phyloP scores from a whole-genome alignment of 2,329 filamentous ascomycete genomes.

The Colletotrichum eleusines region DNA sequence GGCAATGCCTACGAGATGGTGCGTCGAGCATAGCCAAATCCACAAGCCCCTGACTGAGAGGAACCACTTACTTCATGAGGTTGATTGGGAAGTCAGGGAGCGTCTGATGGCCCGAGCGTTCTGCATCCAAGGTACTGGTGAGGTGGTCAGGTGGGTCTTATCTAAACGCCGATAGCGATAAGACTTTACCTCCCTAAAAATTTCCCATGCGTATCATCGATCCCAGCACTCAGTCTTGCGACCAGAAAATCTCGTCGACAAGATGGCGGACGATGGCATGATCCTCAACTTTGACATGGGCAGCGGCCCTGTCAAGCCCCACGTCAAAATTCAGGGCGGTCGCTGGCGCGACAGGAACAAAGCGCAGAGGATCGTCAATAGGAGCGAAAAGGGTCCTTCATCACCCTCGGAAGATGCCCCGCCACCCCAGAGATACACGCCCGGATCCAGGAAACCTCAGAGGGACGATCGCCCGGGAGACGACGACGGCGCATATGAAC shows the following conservation, averaged over 20 bases:
- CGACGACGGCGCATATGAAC: slow-evolving; percentile 46
- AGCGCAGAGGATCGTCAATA: slow-evolving; percentile 74
- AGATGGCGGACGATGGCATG: slow-evolving; percentile 95
- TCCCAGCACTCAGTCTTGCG: slow-evolving; percentile 14
- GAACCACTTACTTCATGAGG: background rate
- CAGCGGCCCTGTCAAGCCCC: slow-evolving; percentile 72
- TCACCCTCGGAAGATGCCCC: slow-evolving; percentile 43
- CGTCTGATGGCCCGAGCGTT: background rate
- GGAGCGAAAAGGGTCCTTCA: slow-evolving; percentile 47
- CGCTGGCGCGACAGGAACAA: slow-evolving; percentile 90
- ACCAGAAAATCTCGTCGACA: slow-evolving; percentile 36
- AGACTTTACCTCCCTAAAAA: slow-evolving; percentile 32
- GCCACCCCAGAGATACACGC: slow-evolving; percentile 29
- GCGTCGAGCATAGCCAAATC: background rate
- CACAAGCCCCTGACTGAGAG: background rate
- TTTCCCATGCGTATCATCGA: slow-evolving; percentile 18
- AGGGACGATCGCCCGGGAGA: slow-evolving; percentile 46
- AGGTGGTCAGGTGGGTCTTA: slow-evolving; percentile 4
- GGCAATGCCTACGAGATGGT: background rate
- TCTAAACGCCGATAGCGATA: slow-evolving; percentile 39
- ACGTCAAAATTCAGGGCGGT: slow-evolving; percentile 85
- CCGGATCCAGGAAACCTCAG: slow-evolving; percentile 34
- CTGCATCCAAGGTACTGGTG: background rate
- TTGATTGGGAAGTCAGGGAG: background rate
- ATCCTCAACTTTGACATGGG: slow-evolving; percentile 90